phyloP scores from a whole-genome alignment of 2,329 filamentous ascomycete species.

The Scopulariopsis brevicaulis region DNA sequence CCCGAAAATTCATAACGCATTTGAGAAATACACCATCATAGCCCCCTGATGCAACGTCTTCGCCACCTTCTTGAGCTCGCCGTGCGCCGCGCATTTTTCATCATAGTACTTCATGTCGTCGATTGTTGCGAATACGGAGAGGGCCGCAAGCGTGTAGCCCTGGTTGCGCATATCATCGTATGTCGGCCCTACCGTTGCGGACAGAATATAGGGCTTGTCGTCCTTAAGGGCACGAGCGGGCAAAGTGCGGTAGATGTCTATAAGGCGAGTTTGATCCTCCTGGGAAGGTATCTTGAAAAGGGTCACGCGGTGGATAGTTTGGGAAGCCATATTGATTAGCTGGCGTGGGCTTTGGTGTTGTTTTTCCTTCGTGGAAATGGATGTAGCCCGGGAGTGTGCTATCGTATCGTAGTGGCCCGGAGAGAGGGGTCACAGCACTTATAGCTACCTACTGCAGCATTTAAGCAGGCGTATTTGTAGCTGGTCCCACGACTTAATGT shows the following conservation, averaged over 20 bases:
- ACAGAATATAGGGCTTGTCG: slow-evolving; percentile 48
- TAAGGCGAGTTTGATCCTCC: slow-evolving; percentile 17
- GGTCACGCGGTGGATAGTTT: too few species aligned
- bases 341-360: too few species aligned
- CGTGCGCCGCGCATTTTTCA: slow-evolving; percentile 22
- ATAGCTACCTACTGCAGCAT: too few species aligned
- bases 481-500: too few species aligned
- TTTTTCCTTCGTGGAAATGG: too few species aligned
- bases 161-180: slow-evolving; percentile 42
- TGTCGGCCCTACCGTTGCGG: slow-evolving; percentile 33
- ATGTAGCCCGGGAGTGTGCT: too few species aligned
- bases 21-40: slow-evolving; percentile 42
- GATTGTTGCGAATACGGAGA: slow-evolving; percentile 41
- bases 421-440: too few species aligned
- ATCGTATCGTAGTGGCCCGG: too few species aligned
- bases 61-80: slow-evolving; percentile 17
- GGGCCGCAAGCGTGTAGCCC: slow-evolving; percentile 45
- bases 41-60: slow-evolving; percentile 20
- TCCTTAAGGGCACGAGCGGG: slow-evolving; percentile 27
- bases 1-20: too few species aligned
- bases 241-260: slow-evolving; percentile 20
- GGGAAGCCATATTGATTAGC: too few species aligned
- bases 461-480: too few species aligned
- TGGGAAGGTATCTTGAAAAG: slow-evolving; percentile 23
- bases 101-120: slow-evolving; percentile 55